Percentiles rank a stretch among this genome's conserved stretches.
Evolutionary conservation across 768 basidiomycete genomes (phyloP).

Genomic region (Pleurotus cornucopiae): DNA sequence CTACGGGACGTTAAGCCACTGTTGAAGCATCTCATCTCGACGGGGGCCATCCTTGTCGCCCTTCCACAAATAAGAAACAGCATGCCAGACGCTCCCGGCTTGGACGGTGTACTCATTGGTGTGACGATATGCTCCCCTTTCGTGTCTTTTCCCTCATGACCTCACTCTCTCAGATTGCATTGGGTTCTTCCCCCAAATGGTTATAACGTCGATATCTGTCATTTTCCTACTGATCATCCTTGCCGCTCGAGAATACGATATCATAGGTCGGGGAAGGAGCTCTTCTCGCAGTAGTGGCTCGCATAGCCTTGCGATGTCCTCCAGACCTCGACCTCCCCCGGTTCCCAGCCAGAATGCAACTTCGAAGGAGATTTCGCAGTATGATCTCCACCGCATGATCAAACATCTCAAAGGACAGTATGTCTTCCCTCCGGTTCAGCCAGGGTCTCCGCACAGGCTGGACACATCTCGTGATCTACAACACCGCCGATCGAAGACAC

Average conservation of each 20-base stretch:
- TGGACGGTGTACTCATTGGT: conserved; percentile 47
- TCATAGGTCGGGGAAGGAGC: conserved; percentile 8
- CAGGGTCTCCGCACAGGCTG: conserved; percentile 5
- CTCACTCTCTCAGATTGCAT: conserved; percentile 35
- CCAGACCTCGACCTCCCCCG: conserved; percentile 22
- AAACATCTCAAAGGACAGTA: conserved; percentile 36
- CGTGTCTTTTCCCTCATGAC: neutral
- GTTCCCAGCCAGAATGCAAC: conserved; percentile 24
- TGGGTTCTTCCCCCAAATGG: conserved; percentile 59
- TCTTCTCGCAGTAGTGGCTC: neutral
- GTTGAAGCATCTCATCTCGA: conserved; percentile 33
- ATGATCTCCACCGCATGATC: conserved; percentile 30
- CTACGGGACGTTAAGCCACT: conserved; percentile 24
- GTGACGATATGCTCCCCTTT: conserved; percentile 9
- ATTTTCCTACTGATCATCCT: conserved; percentile 38
- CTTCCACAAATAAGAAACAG: conserved; percentile 48
- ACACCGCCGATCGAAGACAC: neutral
- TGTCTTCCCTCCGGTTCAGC: conserved; percentile 36
- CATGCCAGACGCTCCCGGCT: conserved; percentile 55
- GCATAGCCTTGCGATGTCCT: neutral
- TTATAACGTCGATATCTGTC: conserved; percentile 35
- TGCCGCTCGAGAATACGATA: conserved; percentile 36
- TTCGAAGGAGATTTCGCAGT: conserved; percentile 30
- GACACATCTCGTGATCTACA: neutral
- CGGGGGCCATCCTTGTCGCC: conserved; percentile 36